Evolutionary conservation across 495 filamentous ascomycete genomes (phyloP).

Genomic region (Usnea hakonensis): DNA sequence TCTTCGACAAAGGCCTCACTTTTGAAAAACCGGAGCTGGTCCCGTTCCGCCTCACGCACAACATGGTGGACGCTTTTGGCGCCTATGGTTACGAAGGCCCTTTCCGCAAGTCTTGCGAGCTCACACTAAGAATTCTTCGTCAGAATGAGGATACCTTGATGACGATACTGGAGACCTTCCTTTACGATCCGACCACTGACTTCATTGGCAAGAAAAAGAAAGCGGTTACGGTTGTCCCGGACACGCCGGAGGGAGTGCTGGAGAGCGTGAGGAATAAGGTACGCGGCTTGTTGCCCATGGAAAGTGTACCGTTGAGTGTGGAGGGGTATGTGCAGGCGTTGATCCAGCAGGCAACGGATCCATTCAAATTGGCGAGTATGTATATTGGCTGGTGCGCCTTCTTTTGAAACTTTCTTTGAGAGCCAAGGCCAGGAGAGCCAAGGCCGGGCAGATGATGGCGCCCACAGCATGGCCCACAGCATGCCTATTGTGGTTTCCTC

Average conservation of each 20-base stretch:
- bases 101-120: conserved; percentile 83
- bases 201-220: conserved; percentile 71
- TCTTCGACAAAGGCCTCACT: conserved; percentile 96
- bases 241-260: conserved; percentile 83
- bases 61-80: conserved; percentile 96
- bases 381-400: conserved; percentile 99
- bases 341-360: conserved; percentile 73
- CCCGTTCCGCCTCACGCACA: conserved; percentile 96
- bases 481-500: too few species aligned
- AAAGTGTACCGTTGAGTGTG: conserved; percentile 85
- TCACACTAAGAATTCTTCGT: conserved; percentile 73
- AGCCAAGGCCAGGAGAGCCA: conserved; percentile 12
- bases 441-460: not conserved
- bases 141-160: conserved; percentile 92
- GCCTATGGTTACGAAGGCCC: conserved; percentile 87
- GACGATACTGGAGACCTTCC: conserved; percentile 92
- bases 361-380: conserved; percentile 73
- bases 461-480: not conserved
- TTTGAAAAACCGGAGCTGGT: conserved; percentile 93
- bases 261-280: conserved; percentile 85
- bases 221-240: conserved; percentile 55
- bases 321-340: conserved; percentile 94
- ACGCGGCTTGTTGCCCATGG: conserved; percentile 68
- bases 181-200: conserved; percentile 94
- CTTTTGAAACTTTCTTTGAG: too few species aligned